phyloP scores from a whole-genome alignment of 139 green algal species.

The Raphidocelis subcapitata region DNA sequence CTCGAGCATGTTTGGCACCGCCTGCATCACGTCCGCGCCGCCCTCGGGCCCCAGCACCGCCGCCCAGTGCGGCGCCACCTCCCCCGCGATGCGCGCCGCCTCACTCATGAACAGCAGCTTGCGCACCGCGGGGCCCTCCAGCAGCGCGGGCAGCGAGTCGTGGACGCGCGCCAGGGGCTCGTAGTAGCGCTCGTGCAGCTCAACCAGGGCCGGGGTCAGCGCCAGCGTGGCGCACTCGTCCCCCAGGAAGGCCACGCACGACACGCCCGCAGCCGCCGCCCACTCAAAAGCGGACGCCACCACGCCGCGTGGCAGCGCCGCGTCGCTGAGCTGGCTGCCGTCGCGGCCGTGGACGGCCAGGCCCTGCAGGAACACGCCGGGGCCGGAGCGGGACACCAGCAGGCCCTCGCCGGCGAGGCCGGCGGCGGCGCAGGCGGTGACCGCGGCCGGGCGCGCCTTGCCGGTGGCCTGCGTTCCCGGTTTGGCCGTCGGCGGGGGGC shows the following conservation, averaged over 20 bases:
- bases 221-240: slow-evolving; percentile 81
- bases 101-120: slow-evolving; percentile 91
- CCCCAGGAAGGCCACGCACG: slow-evolving; percentile 78
- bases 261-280: slow-evolving; percentile 21
- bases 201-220: slow-evolving; percentile 62
- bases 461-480: too few species aligned
- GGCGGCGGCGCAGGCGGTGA: slow-evolving; percentile 53
- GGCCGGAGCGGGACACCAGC: slow-evolving; percentile 53
- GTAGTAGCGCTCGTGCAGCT: slow-evolving; percentile 78
- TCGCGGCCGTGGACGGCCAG: slow-evolving; percentile 25
- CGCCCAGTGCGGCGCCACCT: slow-evolving; percentile 66
- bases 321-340: slow-evolving; percentile 40
- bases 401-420: slow-evolving; percentile 64
- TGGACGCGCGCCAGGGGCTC: slow-evolving; percentile 70
- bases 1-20: slow-evolving; percentile 93
- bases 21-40: slow-evolving; percentile 68
- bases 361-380: slow-evolving; percentile 83
- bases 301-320: slow-evolving; percentile 48
- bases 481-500: too few species aligned
- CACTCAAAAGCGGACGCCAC: slow-evolving; percentile 65
- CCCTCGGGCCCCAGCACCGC: slow-evolving; percentile 1
- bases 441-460: slow-evolving; percentile 89
- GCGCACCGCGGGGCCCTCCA: slow-evolving; percentile 58
- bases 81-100: slow-evolving; percentile 33
- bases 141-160: slow-evolving; percentile 48